phyloP scores from a whole-genome alignment of 1,284 basidiomycete species.

The Termitomyces sp. region DNA sequence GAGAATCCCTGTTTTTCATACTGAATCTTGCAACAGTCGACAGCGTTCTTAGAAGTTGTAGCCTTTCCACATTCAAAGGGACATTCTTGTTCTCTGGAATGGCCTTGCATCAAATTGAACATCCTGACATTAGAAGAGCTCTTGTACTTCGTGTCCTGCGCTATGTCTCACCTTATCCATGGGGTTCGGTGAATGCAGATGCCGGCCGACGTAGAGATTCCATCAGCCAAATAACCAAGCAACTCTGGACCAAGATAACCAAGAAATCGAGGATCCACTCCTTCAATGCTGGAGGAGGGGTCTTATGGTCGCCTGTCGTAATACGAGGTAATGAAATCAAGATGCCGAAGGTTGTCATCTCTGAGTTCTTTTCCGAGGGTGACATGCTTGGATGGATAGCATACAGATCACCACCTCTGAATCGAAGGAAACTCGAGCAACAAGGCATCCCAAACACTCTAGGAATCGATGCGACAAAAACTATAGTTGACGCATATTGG shows the following conservation, averaged over 20 bases:
- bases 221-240: constrained; percentile 40
- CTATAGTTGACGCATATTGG: constrained; percentile 21
- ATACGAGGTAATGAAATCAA: constrained; percentile 23
- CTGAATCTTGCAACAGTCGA: constrained; percentile 20
- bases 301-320: constrained; percentile 55
- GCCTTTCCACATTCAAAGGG: constrained; percentile 22
- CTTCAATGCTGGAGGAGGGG: constrained; percentile 52
- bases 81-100: constrained; percentile 20
- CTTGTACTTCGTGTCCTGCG: constrained; percentile 61
- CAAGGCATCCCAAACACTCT: constrained; percentile 18
- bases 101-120: constrained; percentile 29
- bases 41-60: constrained; percentile 21
- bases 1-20: not conserved
- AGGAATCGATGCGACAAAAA: constrained; percentile 32
- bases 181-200: constrained; percentile 65
- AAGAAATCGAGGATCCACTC: constrained; percentile 17
- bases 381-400: constrained; percentile 33
- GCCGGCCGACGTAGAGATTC: constrained; percentile 42
- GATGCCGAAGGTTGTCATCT: constrained; percentile 15
- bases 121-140: constrained; percentile 35
- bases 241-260: constrained; percentile 37
- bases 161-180: constrained; percentile 64
- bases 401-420: constrained; percentile 27
- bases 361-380: constrained; percentile 10
- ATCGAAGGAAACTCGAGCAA: constrained; percentile 12